Evolutionary conservation across 805 yeast species (phyloP).

Genomic region (Myxozyma lipomycoides): DNA sequence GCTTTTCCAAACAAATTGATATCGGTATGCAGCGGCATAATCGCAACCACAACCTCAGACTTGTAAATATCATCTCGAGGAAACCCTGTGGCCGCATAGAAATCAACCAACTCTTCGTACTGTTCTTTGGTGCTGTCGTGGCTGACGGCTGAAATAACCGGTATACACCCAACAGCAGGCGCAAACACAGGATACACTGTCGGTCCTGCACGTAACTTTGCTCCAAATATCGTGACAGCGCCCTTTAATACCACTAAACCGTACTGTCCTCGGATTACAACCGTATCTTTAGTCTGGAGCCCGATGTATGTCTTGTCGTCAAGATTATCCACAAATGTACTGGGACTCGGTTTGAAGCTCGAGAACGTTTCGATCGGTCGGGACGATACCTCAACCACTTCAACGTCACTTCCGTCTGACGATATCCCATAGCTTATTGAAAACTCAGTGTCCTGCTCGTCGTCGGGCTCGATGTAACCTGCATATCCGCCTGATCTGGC

Average conservation of each 20-base stretch:
- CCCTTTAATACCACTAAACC: constrained; percentile 34
- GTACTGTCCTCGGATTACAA: constrained; percentile 35
- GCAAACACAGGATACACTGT: constrained; percentile 23
- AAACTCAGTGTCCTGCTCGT: too few relatives aligned
- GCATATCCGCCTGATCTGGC: too few relatives aligned
- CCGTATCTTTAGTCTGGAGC: constrained; percentile 4
- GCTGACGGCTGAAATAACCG: constrained; percentile 14
- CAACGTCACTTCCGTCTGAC: too few relatives aligned
- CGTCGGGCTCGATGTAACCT: too few relatives aligned
- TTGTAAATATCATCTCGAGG: constrained; percentile 20
- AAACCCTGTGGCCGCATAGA: neutral
- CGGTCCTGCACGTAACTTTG: constrained; percentile 23
- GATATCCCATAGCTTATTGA: too few relatives aligned
- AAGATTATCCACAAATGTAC: neutral
- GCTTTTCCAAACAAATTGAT: neutral
- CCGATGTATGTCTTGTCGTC: neutral
- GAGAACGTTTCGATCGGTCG: neutral
- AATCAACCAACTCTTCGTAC: constrained; percentile 8
- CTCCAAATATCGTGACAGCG: constrained; percentile 33
- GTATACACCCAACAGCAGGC: constrained; percentile 27
- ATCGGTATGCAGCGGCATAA: constrained; percentile 18
- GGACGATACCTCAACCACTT: too few relatives aligned
- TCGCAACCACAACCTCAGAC: constrained; percentile 25
- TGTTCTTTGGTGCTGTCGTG: constrained; percentile 1
- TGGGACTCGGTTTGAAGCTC: neutral